Conservation (phyloP, 768 basidiomycete species). For the Fomitopsis serialis region DNA sequence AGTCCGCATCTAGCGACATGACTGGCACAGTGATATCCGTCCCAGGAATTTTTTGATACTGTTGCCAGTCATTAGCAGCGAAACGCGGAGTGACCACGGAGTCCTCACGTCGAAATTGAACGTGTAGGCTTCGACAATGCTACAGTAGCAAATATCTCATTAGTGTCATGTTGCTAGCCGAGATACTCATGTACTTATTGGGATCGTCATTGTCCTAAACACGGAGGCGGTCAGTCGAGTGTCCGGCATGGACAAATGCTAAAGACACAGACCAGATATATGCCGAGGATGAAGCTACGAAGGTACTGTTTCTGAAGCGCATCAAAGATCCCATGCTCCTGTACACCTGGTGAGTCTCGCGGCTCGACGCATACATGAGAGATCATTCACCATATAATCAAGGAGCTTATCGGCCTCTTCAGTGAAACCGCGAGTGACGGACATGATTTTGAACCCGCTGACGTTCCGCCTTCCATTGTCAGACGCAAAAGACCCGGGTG, state of each 20-base stretch:
- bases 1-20: conserved; percentile 63
- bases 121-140: conserved; percentile 84
- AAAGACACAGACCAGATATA: conserved; percentile 60
- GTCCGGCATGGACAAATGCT: neutral
- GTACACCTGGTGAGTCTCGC: neutral
- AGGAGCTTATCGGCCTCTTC: conserved; percentile 79
- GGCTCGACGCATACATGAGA: conserved; percentile 8
- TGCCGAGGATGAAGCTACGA: conserved; percentile 78
- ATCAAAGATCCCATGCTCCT: conserved; percentile 87
- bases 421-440: conserved; percentile 70
- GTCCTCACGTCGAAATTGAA: conserved; percentile 71
- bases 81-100: neutral
- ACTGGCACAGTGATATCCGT: conserved; percentile 57
- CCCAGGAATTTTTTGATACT: conserved; percentile 71
- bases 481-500: conserved; percentile 31
- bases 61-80: neutral
- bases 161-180: conserved; percentile 12
- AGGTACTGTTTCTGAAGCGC: conserved; percentile 83
- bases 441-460: conserved; percentile 69
- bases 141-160: conserved; percentile 26
- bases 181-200: conserved; percentile 55
- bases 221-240: neutral
- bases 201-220: conserved; percentile 80
- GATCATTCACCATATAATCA: conserved; percentile 62
- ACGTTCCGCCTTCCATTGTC: conserved; percentile 35